Evolutionary conservation across 129 eudicot species (phyloP).

Genomic region (Lonicera japonica): DNA sequence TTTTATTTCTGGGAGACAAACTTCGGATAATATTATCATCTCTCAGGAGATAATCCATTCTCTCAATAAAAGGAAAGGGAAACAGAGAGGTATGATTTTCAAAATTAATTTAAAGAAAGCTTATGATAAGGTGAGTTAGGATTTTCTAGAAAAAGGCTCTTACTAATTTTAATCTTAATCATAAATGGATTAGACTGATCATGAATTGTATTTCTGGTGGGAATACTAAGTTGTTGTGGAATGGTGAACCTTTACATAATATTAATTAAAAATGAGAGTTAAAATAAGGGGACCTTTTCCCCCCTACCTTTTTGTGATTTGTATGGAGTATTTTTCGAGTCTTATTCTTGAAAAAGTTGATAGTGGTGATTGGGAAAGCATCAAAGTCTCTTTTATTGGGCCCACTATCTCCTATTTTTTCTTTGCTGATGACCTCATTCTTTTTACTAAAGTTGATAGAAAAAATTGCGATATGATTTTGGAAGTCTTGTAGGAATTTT

Average conservation of each 20-base stretch:
- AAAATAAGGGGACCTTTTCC: neutral
- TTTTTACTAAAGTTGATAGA: no score
- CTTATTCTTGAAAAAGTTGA: no score
- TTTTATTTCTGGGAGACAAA: no score
- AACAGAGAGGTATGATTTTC: neutral
- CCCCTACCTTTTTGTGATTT: neutral
- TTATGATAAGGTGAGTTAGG: neutral
- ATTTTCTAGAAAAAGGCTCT: neutral
- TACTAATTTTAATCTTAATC: neutral
- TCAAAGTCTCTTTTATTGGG: neutral
- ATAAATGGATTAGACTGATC: neutral
- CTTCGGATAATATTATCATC: neutral
- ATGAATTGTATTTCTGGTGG: neutral
- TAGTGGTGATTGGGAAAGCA: neutral
- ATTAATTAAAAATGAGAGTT: neutral
- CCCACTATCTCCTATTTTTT: neutral
- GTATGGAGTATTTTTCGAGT: neutral
- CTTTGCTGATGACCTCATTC: no score
- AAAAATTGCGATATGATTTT: neutral
- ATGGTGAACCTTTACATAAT: neutral
- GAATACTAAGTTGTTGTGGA: neutral
- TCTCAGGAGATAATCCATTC: neutral
- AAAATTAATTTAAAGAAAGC: neutral
- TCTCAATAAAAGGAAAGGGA: neutral
- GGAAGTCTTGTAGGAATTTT: neutral